phyloP scores from a whole-genome alignment of 176 grass and related monocot genomes.

The Bromus sterilis region DNA sequence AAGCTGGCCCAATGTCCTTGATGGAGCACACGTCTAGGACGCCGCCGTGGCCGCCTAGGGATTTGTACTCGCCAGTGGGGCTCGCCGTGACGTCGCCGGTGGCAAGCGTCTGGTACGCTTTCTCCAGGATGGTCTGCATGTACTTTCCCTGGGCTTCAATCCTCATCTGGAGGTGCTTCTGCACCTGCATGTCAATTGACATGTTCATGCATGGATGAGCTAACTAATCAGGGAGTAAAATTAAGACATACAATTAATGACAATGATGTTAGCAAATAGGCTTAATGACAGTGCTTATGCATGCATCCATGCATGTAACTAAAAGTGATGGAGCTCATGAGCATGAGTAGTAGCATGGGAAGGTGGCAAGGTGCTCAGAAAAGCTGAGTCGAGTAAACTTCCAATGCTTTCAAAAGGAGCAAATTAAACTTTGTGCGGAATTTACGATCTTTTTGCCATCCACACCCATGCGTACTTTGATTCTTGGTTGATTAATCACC shows the following conservation, averaged over 20 bases:
- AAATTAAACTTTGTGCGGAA: slow-evolving; percentile 30
- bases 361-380: not conserved
- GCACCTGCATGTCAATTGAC: slow-evolving; percentile 49
- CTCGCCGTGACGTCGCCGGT: slow-evolving; percentile 33
- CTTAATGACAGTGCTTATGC: slow-evolving; percentile 24
- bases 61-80: slow-evolving; percentile 45
- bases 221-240: not conserved
- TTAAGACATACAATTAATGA: not conserved
- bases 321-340: slow-evolving; percentile 26
- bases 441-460: slow-evolving; percentile 14
- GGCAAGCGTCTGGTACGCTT: slow-evolving; percentile 69
- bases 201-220: slow-evolving; percentile 10
- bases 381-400: slow-evolving; percentile 40
- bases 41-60: slow-evolving; percentile 41
- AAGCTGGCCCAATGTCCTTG: slow-evolving; percentile 41
- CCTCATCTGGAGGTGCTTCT: slow-evolving; percentile 96
- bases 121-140: slow-evolving; percentile 97
- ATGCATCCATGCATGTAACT: not conserved
- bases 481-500: slow-evolving; percentile 32
- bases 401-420: slow-evolving; percentile 20
- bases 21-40: slow-evolving; percentile 50
- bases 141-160: slow-evolving; percentile 96
- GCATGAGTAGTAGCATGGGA: slow-evolving; percentile 9
- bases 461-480: not conserved
- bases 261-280: not conserved